phyloP scores from a whole-genome alignment of 345 rosid species.

The Arabis alpina region DNA sequence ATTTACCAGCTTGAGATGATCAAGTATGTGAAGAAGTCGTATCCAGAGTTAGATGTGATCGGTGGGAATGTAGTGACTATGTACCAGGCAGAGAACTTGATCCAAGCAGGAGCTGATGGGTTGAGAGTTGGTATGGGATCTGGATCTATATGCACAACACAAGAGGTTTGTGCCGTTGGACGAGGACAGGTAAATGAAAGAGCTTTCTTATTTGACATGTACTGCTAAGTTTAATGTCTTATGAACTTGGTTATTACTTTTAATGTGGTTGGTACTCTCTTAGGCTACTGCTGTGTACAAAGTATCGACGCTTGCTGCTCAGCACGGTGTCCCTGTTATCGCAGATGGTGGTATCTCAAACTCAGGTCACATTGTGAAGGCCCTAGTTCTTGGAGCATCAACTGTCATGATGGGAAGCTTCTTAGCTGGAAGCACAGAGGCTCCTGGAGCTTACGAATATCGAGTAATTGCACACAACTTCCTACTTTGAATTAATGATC shows the following conservation, averaged over 20 bases:
- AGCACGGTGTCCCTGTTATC: slow-evolving; percentile 74
- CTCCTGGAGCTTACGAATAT: slow-evolving; percentile 73
- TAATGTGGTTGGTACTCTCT: slow-evolving; percentile 18
- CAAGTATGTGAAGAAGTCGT: slow-evolving; percentile 63
- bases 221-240: slow-evolving; percentile 2
- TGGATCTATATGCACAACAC: slow-evolving; percentile 94
- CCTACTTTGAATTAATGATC: slow-evolving; percentile 5
- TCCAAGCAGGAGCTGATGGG: slow-evolving; percentile 80
- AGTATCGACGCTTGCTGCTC: slow-evolving; percentile 80
- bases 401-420: slow-evolving; percentile 98
- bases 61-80: slow-evolving; percentile 92
- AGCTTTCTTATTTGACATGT: slow-evolving; percentile 5
- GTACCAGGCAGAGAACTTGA: slow-evolving; percentile 86
- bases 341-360: slow-evolving; percentile 98
- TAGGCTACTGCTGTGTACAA: slow-evolving; percentile 96
- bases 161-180: slow-evolving; percentile 95
- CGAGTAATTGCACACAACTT: slow-evolving; percentile 49
- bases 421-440: slow-evolving; percentile 89
- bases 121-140: slow-evolving; percentile 95
- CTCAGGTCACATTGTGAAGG: slow-evolving; percentile 94
- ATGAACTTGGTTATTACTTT: not conserved
- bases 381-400: slow-evolving; percentile 87
- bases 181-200: slow-evolving; percentile 74
- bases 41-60: slow-evolving; percentile 78
- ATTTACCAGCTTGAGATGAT: slow-evolving; percentile 88